Conservation (phyloP, 2,329 filamentous ascomycete genomes). For the Aspergillus quadricinctus region DNA sequence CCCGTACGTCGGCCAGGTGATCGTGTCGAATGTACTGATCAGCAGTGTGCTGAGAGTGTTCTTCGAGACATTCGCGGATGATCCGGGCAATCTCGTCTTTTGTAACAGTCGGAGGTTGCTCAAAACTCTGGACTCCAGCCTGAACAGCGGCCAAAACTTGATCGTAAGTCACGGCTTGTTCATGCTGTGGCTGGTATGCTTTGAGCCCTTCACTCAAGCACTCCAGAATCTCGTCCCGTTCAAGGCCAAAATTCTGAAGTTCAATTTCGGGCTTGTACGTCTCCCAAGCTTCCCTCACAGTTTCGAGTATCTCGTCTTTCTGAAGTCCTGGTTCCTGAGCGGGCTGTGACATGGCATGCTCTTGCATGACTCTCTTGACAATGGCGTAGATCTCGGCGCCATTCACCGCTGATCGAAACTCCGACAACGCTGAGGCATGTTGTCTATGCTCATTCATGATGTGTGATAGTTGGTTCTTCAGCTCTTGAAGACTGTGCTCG, state of each 20-base stretch:
- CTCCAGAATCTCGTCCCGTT: conserved; percentile 82
- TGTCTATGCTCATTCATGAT: conserved; percentile 72
- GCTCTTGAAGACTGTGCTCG: conserved; percentile 71
- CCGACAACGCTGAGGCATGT: conserved; percentile 60
- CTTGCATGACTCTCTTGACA: conserved; percentile 67
- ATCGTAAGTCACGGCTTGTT: conserved; percentile 66
- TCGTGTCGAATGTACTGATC: conserved; percentile 20
- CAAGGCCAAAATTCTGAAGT: conserved; percentile 82
- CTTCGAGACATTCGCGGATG: conserved; percentile 77
- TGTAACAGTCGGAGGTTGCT: conserved; percentile 65
- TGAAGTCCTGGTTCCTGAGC: conserved; percentile 53
- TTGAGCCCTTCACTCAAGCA: conserved; percentile 83
- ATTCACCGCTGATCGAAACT: conserved; percentile 63
- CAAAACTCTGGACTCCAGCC: conserved; percentile 79
- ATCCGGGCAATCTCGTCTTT: conserved; percentile 79
- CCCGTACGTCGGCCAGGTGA: conserved; percentile 26
- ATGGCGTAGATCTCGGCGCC: conserved; percentile 83
- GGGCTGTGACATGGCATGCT: conserved; percentile 56
- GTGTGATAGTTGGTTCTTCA: conserved; percentile 78
- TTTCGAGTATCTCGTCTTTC: conserved; percentile 78
- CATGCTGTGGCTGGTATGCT: conserved; percentile 57
- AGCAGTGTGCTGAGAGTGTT: conserved; percentile 2
- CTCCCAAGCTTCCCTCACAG: conserved; percentile 87
- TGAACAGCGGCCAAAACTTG: conserved; percentile 82
- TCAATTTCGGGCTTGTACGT: conserved; percentile 92